Conservation (phyloP, 805 yeast genomes). For the Lipomyces chichibuensis region DNA sequence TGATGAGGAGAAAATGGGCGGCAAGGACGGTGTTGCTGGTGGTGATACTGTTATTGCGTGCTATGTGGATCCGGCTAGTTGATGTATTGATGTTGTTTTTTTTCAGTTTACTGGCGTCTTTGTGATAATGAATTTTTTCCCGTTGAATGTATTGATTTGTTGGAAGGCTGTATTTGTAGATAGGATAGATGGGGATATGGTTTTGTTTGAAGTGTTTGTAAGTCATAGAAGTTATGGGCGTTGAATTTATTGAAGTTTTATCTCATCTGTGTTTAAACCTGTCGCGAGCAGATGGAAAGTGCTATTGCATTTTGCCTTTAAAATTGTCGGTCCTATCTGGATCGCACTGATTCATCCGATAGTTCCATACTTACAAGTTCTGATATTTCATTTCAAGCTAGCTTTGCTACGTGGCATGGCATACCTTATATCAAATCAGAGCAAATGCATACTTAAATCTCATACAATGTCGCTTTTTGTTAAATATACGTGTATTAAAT, state of each 20-base stretch:
- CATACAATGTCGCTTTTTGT: no score
- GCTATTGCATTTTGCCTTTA: no score
- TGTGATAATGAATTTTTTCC: background rate
- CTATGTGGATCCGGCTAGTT: background rate
- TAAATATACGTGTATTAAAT: no score
- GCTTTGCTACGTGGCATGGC: no score
- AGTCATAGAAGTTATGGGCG: background rate
- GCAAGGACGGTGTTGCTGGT: background rate
- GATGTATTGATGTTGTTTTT: background rate
- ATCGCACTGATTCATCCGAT: no score
- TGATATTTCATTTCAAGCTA: no score
- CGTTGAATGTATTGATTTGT: background rate
- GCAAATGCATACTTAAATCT: no score
- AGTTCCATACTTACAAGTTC: no score
- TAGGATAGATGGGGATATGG: constrained; percentile 1
- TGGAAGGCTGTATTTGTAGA: background rate
- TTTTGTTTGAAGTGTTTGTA: background rate
- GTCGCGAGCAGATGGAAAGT: no score
- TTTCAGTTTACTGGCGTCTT: background rate
- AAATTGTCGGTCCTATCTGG: no score
- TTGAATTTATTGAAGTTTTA: background rate
- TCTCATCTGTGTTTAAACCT: no score
- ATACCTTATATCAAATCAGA: no score
- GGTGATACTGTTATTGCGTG: background rate
- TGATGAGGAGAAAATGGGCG: background rate